phyloP scores from a whole-genome alignment of 208 protist genomes.

The Acanthamoeba sp. region DNA sequence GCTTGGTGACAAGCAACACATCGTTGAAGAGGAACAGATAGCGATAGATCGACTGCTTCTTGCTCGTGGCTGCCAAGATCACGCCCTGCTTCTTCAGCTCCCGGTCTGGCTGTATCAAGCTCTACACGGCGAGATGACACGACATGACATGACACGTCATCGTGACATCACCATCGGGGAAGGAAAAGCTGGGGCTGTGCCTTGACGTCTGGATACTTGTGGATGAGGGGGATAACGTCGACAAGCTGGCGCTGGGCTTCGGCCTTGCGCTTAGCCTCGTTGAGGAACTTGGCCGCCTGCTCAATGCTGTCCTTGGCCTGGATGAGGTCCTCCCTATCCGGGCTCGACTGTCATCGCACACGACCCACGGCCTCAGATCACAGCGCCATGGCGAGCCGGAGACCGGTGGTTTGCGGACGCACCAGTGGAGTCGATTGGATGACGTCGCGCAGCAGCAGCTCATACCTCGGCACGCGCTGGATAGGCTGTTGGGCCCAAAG shows the following conservation, averaged over 20 bases:
- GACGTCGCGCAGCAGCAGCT: conserved; percentile 27
- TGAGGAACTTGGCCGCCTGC: conserved; percentile 30
- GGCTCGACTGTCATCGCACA: not conserved
- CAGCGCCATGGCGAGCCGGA: too few species aligned
- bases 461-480: conserved; percentile 10
- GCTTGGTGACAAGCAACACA: conserved; percentile 5
- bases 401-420: not conserved
- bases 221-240: not conserved
- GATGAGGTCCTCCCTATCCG: not conserved
- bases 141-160: not conserved
- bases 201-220: conserved; percentile 18
- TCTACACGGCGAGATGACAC: not conserved
- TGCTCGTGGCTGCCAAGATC: not conserved
- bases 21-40: conserved; percentile 51
- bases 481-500: conserved; percentile 7
- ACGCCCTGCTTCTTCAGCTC: conserved; percentile 31
- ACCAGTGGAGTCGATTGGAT: conserved; percentile 22
- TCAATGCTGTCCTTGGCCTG: conserved; percentile 25
- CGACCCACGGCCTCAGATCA: not conserved
- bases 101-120: not conserved
- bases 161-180: not conserved
- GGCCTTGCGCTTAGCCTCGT: conserved; percentile 27
- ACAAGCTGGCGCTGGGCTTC: conserved; percentile 14
- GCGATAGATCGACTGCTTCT: conserved; percentile 4
- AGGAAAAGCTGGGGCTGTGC: not conserved